A percentile compares a stretch with the other conserved stretches of the same genome.
Conservation (phyloP, 2,329 filamentous ascomycete genomes). For the Stemphylium beticola region DNA sequence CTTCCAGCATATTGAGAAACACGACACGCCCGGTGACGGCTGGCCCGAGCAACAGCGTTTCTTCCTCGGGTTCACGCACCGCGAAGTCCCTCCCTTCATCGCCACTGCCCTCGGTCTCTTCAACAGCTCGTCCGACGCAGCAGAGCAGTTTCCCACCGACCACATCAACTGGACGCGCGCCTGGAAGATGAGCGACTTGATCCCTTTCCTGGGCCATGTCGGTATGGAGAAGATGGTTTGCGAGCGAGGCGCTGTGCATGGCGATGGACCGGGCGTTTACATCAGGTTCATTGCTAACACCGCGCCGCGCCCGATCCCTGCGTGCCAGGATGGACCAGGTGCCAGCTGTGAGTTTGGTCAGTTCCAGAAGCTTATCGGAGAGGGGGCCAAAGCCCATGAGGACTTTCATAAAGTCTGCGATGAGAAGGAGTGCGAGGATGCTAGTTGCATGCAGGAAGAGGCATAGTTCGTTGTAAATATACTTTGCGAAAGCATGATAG, state of each 20-base stretch:
- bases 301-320: conserved; percentile 55
- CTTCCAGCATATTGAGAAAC: conserved; percentile 31
- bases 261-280: conserved; percentile 53
- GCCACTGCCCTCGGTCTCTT: conserved; percentile 71
- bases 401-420: conserved; percentile 42
- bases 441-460: not conserved
- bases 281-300: conserved; percentile 60
- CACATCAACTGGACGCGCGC: conserved; percentile 64
- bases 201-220: conserved; percentile 70
- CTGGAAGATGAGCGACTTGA: conserved; percentile 67
- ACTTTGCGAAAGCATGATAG: not conserved
- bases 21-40: conserved; percentile 51
- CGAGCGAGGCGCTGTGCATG: conserved; percentile 57
- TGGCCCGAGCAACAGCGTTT: conserved; percentile 59
- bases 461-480: not conserved
- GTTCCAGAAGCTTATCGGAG: conserved; percentile 52
- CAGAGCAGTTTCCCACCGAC: conserved; percentile 67
- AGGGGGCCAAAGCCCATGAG: conserved; percentile 45
- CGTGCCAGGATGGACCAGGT: conserved; percentile 57
- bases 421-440: conserved; percentile 22
- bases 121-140: conserved; percentile 69
- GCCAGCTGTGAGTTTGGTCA: conserved; percentile 56
- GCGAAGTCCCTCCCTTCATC: conserved; percentile 70
- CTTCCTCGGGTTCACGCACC: conserved; percentile 71
- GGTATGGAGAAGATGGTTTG: conserved; percentile 70